Base-by-base conservation (phyloP, 345 rosid genomes). In the Microcos paniculata region DNA sequence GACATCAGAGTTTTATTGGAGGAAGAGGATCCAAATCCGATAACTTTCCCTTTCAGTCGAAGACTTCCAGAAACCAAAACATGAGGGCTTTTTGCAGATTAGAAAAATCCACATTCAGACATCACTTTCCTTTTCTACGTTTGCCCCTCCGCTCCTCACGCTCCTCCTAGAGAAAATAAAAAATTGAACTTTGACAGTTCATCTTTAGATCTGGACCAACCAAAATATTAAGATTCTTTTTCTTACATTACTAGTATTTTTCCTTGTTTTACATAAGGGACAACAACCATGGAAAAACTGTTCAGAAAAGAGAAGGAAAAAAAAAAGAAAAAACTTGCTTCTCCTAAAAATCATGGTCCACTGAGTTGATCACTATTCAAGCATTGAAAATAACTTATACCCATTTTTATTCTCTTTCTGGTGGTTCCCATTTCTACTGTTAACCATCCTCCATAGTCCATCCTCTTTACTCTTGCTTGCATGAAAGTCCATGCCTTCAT, bases 351-450 rank as follows among this genome's bases (percentile, higher is more conserved):
- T 82, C 85, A 76, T 78, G 72, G 74, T 76, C 74, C 62, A 56
- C 24, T 55, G 68, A 70, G 69, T 59, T 64, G 77, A 79, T 82
- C 82, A 87, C 85, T 81, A 83, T 88, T 87, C 83, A 76, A 84
- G 80, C 45, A 30, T 75, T 65, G 30, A 19, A 43, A 73, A 12
- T 40, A 55, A 38, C 75, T 57, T 51, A 24, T 21, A 59, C 26
- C 76, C 40, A 63, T 26, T 9, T 28, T 43, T 55, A 26, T 72
- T 66, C 31, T 46, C 26, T 43, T 61, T 31, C 73, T 68, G 51
- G 49, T 67, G 62, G 45, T 75, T 62, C 77, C 64, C 53, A 48
- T 48, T 77, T 70, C 66, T 15, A 51, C 76, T 76, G 61, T 76
- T 83, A 80, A 78, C 89, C 79, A 35, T n/a, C 2, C 2, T 35